Percentiles rank a stretch among this genome's conserved stretches.
phyloP scores from a whole-genome alignment of 164 flowering plant species.

The Magnolia kwangsiensis region DNA sequence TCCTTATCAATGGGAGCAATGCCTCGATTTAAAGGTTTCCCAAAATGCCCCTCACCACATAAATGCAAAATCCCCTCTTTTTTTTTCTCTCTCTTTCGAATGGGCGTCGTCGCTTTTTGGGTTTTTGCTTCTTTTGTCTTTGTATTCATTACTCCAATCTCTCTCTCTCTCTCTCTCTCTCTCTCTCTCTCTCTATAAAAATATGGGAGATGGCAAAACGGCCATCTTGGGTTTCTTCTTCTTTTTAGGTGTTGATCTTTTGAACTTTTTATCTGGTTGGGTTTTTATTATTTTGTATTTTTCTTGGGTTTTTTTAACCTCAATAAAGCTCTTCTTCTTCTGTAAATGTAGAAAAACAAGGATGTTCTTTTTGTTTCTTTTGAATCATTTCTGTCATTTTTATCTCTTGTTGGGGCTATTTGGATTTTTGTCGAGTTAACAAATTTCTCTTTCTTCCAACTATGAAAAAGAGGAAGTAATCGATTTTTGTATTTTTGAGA shows the following conservation, averaged over 20 bases:
- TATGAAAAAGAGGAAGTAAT: not conserved
- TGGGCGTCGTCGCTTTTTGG: not conserved
- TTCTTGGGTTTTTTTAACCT: too few relatives aligned
- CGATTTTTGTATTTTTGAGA: not conserved
- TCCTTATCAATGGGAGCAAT: constrained; percentile 92
- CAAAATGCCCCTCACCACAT: not conserved
- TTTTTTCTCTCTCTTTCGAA: not conserved
- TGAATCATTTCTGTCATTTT: not conserved
- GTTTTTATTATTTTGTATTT: not conserved
- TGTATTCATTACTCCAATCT: too few relatives aligned
- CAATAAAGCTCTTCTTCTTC: not conserved
- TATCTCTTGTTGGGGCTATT: not conserved
- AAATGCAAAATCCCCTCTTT: not conserved
- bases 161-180: too few relatives aligned
- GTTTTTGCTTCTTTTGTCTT: too few relatives aligned
- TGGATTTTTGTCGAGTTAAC: not conserved
- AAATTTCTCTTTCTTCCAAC: not conserved
- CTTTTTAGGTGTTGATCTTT: not conserved
- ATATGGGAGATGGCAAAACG: not conserved
- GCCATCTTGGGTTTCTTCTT: not conserved
- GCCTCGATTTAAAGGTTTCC: constrained; percentile 83
- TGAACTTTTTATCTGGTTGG: too few relatives aligned
- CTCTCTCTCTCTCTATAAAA: not conserved
- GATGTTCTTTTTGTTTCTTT: not conserved
- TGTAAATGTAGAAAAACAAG: not conserved